Base-by-base conservation (phyloP, 495 filamentous ascomycete genomes). In the Hypoxylon lienhwacheense region DNA sequence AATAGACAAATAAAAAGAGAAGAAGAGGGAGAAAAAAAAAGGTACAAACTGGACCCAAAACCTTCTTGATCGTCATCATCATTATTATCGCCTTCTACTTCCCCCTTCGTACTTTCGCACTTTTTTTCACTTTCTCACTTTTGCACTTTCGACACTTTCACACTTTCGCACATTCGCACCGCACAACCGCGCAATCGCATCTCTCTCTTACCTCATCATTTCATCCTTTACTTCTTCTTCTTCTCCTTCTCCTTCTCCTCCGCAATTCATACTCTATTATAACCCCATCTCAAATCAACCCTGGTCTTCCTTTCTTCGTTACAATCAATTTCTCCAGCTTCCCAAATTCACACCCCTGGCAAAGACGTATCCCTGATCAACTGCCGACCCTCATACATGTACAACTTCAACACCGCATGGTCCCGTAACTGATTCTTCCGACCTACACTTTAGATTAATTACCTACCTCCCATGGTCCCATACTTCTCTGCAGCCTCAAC, bases 381-480 rank as follows among this genome's bases (percentile, higher is more conserved):
- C 51, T 61, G 57, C 57, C 57, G 57, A 55, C 51, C 50, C 41
- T 54, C 39, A 54, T 60, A 60, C 51, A 61, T 51, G 46, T 55
- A 19, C 50, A 8, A 60, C 56, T 42, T 47, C 16, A 37, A 55
- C 31, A n/a, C 54, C 57, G 51, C 50, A 51, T 55, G 37, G 15
- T 21, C 51, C 56, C 29, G 42, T 61, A 46, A 46, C 57, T 61
- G 57, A 61, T 61, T 50, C 28, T 61, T 61, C 57, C 45, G 57
- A 61, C 46, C 34, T 51, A 32, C 44, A 54, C 26, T 36, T 51
- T 61, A 61, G 57, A 55, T 61, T 55, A 61, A 61, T 61, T 47
- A 34, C 44, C 16, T 47, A n/a, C n/a, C n/a, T n/a, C n/a, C n/a
- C n/a, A n/a, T n/a, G n/a, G n/a, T n/a, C n/a, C n/a, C n/a, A n/a